Base-by-base conservation (phyloP, 2,329 filamentous ascomycete genomes). In the Trichophyton benhamiae region DNA sequence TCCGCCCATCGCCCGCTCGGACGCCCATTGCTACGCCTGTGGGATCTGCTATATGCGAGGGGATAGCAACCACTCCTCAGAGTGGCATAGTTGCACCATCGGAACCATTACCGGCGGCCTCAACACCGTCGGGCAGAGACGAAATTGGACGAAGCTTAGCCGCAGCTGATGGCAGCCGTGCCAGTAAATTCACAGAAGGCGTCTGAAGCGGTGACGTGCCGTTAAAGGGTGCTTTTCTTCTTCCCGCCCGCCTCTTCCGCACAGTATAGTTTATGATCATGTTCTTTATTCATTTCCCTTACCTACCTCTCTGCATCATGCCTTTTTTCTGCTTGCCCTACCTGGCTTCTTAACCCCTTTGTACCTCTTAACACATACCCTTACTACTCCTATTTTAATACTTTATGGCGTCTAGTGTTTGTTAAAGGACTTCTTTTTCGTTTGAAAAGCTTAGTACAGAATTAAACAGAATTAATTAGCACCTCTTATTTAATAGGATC, bases 101-200 rank as follows among this genome's bases (percentile, higher is more conserved):
- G 13, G 63, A 67, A n/a, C 63, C 72, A 2, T 58, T 70, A 53
- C 65, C 67, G 2, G 65, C 70, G 57, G 66, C 69, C n/a, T 66
- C 67, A 6, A 65, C 71, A 3, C 62, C 66, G 1, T 66, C 68
- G 58, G 69, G 68, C 52, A 68, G 72, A 25, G 76, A 78, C 66
- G 67, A 66, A n/a, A 63, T 78, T 25, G 76, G 76, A 27, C 74
- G 76, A 60, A 77, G 73, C 60, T 69, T 74, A 61, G 68, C 73
- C 4, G 74, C 74, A 60, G 71, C 71, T 52, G 76, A 78, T 64
- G 75, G 75, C n/a, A 78, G 76, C 65, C 72, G 75, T 38, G 69
- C 74, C 38, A 78, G 76, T 66, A 73, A 76, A 52, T 78, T 78
- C 64, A 75, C 74, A 17, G 76, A 71, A 59, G 68, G 67, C 30